Evolutionary conservation across 2,329 filamentous ascomycete genomes (phyloP).

Genomic region (Metarhizium guizhouense): DNA sequence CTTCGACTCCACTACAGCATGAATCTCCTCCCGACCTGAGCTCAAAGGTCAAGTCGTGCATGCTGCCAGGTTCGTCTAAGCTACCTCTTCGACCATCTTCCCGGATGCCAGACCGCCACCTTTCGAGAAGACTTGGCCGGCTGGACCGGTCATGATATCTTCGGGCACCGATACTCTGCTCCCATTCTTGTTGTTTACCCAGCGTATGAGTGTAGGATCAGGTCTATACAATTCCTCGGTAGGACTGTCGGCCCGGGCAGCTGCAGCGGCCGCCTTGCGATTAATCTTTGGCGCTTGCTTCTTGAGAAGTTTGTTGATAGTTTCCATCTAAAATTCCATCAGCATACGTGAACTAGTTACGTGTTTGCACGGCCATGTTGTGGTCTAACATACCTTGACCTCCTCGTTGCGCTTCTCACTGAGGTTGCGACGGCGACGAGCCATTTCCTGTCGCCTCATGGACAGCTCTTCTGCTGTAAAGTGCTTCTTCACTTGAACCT

Average conservation of each 20-base stretch:
- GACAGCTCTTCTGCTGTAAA: conserved; percentile 54
- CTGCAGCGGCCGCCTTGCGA: conserved; percentile 36
- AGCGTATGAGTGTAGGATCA: conserved; percentile 57
- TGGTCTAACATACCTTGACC: conserved; percentile 41
- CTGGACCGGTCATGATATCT: conserved; percentile 57
- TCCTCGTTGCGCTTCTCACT: conserved; percentile 57
- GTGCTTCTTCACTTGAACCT: conserved; percentile 54
- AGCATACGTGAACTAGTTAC: background rate
- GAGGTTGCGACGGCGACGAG: conserved; percentile 50
- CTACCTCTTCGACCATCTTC: conserved; percentile 49
- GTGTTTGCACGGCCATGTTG: background rate
- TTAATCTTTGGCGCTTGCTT: conserved; percentile 74
- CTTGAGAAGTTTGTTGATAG: conserved; percentile 82
- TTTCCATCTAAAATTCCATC: conserved; percentile 58
- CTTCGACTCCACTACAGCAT: background rate
- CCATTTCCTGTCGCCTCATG: conserved; percentile 55
- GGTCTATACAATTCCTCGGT: conserved; percentile 40
- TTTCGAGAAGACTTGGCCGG: conserved; percentile 47
- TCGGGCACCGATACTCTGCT: conserved; percentile 55
- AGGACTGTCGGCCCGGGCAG: conserved; percentile 36
- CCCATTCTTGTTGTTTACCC: conserved; percentile 59
- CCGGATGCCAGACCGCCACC: conserved; percentile 22
- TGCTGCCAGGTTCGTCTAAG: conserved; percentile 17
- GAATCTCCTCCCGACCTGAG: background rate
- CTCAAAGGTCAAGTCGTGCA: background rate